Conservation (phyloP, 257 asterid species). For the Gynochthodes officinalis region DNA sequence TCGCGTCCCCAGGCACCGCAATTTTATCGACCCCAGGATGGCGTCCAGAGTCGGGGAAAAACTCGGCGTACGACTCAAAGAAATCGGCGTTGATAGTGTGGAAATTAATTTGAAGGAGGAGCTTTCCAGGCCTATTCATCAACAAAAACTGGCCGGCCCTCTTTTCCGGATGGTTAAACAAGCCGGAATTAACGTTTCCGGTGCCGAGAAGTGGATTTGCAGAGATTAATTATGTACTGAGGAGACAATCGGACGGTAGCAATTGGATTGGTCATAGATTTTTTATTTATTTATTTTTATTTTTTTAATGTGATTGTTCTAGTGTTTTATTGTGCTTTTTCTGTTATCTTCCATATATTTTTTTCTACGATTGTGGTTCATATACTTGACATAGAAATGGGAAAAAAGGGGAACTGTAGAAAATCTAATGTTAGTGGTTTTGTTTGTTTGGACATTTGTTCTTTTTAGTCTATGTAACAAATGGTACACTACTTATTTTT, state of each 20-base stretch:
- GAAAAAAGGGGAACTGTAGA: no score
- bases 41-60: constrained; percentile 69
- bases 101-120: constrained; percentile 59
- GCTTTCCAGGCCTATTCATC: constrained; percentile 45
- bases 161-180: constrained; percentile 53
- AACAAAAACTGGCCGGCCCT: constrained; percentile 54
- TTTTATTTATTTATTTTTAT: no score
- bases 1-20: constrained; percentile 51
- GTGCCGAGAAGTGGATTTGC: constrained; percentile 43
- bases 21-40: constrained; percentile 49
- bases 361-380: no score
- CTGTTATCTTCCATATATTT: no score
- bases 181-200: constrained; percentile 49
- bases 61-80: constrained; percentile 50
- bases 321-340: no score
- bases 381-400: no score
- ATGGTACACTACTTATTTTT: no score
- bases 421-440: no score
- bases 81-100: constrained; percentile 39
- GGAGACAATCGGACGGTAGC: not conserved
- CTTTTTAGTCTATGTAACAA: no score
- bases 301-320: no score
- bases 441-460: no score
- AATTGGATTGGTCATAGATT: not conserved
- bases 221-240: not conserved